Percentiles rank a stretch among this genome's conserved stretches.
phyloP scores from a whole-genome alignment of 306 rosid species.

The Luffa acutangula region DNA sequence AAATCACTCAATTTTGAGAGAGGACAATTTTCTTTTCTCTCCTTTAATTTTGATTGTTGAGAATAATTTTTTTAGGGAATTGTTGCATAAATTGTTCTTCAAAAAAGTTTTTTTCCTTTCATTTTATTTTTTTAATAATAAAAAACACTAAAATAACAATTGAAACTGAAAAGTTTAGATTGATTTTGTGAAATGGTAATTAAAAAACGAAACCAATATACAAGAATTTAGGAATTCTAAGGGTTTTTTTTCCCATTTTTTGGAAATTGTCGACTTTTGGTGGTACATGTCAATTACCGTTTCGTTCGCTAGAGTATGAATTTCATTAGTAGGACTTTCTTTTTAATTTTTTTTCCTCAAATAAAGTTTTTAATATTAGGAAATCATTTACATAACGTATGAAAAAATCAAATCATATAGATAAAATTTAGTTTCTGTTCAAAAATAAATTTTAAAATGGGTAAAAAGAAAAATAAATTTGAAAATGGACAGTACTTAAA shows the following conservation, averaged over 20 bases:
- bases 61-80: neutral
- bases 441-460: no score
- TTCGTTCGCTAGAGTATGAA: no score
- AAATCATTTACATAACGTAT: neutral
- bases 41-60: neutral
- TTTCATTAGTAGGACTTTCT: no score
- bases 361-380: neutral
- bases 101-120: neutral
- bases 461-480: no score
- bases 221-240: neutral
- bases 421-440: no score
- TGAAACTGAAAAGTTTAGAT: neutral
- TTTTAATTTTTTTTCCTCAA: no score
- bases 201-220: neutral
- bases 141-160: neutral
- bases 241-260: no score
- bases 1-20: neutral
- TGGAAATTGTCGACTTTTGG: no score
- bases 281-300: no score
- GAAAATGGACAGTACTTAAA: no score
- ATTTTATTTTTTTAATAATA: neutral
- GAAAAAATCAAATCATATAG: neutral
- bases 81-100: neutral
- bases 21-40: neutral
- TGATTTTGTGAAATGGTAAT: neutral